phyloP scores from a whole-genome alignment of 768 basidiomycete species.

The Lactarius hatsudake region DNA sequence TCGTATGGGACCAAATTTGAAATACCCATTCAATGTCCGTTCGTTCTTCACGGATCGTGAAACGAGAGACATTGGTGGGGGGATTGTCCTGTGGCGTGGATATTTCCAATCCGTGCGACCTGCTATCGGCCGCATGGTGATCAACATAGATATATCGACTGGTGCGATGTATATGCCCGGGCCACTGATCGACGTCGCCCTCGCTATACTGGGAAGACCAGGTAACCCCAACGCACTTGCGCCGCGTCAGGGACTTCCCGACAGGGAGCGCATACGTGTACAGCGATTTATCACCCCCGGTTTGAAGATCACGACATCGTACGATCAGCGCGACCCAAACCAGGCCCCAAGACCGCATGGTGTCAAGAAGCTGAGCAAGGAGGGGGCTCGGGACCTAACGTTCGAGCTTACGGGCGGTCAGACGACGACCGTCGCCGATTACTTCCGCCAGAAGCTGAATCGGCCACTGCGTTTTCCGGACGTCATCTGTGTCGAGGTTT shows the following conservation, averaged over 20 bases:
- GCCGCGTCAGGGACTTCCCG: constrained; percentile 43
- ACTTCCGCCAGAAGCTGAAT: constrained; percentile 56
- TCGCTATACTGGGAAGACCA: constrained; percentile 48
- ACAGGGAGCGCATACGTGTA: constrained; percentile 51
- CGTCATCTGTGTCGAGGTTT: constrained; percentile 65
- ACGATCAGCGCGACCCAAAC: constrained; percentile 21
- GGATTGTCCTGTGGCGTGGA: constrained; percentile 72
- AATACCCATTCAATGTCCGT: constrained; percentile 68
- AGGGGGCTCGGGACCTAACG: constrained; percentile 50
- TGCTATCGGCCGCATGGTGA: constrained; percentile 55
- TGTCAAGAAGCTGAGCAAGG: constrained; percentile 55
- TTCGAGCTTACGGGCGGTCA: constrained; percentile 61
- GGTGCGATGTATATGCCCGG: constrained; percentile 75
- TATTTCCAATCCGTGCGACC: constrained; percentile 81
- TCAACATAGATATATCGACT: constrained; percentile 78
- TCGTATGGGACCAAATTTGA: constrained; percentile 67
- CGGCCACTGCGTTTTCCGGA: constrained; percentile 57
- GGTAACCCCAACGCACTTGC: constrained; percentile 37
- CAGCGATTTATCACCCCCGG: constrained; percentile 58
- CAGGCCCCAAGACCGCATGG: constrained; percentile 45
- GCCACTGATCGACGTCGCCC: constrained; percentile 52
- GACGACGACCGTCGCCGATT: constrained; percentile 54
- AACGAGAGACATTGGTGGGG: constrained; percentile 52
- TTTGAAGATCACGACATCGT: constrained; percentile 46
- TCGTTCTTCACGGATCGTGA: constrained; percentile 69